Evolutionary conservation across 495 filamentous ascomycete genomes (phyloP).

Genomic region (Trichoderma gamsii): DNA sequence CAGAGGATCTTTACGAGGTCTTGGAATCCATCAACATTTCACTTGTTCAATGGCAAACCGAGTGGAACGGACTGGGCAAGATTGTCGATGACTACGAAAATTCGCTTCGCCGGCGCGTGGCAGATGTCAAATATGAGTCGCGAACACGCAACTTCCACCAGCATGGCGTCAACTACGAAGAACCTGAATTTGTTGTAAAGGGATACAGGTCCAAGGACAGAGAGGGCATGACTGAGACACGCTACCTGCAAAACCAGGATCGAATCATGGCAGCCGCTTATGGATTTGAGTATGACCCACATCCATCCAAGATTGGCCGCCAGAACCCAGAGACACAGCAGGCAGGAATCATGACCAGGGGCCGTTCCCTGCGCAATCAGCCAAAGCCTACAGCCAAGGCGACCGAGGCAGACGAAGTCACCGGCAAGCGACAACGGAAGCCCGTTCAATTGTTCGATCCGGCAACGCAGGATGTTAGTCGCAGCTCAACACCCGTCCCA

Average conservation of each 20-base stretch:
- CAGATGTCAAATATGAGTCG: constrained; percentile 31
- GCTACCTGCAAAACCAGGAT: constrained; percentile 37
- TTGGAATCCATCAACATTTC: constrained; percentile 47
- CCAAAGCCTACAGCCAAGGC: constrained; percentile 42
- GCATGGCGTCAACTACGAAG: constrained; percentile 27
- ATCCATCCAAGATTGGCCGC: constrained; percentile 32
- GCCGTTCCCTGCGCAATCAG: constrained; percentile 33
- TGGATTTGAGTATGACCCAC: constrained; percentile 41
- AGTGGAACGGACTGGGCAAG: constrained; percentile 56
- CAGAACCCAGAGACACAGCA: constrained; percentile 44
- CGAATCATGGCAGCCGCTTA: constrained; percentile 39
- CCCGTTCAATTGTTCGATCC: constrained; percentile 37
- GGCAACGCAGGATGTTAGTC: constrained; percentile 32
- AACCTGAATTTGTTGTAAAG: constrained; percentile 33
- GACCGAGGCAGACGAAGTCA: constrained; percentile 37
- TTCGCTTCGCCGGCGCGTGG: constrained; percentile 35
- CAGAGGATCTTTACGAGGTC: constrained; percentile 47
- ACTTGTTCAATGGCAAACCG: constrained; percentile 56
- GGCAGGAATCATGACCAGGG: constrained; percentile 38
- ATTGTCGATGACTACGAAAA: constrained; percentile 46
- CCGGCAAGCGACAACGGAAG: constrained; percentile 39
- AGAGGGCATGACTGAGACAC: constrained; percentile 26
- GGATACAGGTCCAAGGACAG: constrained; percentile 36
- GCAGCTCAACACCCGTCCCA: constrained; percentile 33
- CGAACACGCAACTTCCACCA: constrained; percentile 32